These are phyloP conservation scores for Vigna nakashimae DNA, from an alignment of 306 rosid species.

Conservation along the genomic window DNA sequence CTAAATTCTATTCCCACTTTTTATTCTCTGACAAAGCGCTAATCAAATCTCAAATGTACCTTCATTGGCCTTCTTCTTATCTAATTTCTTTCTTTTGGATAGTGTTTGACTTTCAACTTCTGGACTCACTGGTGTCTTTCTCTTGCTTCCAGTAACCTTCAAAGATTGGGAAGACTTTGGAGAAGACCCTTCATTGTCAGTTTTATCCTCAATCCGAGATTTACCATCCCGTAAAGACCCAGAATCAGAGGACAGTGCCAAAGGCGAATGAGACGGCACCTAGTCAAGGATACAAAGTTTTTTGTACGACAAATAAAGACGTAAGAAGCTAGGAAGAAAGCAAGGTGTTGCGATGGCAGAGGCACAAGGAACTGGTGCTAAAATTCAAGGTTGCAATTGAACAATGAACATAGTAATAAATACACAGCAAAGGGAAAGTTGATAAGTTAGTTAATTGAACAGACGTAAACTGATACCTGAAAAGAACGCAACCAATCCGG, in stretches of 20 bases:
- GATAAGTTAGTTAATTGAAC: slow-evolving; percentile 21
- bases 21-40: neutral
- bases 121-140: slow-evolving; percentile 44
- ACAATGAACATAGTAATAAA: neutral
- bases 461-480: slow-evolving; percentile 53
- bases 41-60: slow-evolving; percentile 53
- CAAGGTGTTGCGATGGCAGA: neutral
- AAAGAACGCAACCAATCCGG: slow-evolving; percentile 92
- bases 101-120: slow-evolving; percentile 44
- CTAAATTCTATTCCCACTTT: too few relatives aligned
- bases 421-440: neutral
- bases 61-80: slow-evolving; percentile 44
- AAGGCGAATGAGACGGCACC: slow-evolving; percentile 62
- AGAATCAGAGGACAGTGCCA: slow-evolving; percentile 71
- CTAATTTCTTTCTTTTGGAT: slow-evolving; percentile 50
- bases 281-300: slow-evolving; percentile 43
- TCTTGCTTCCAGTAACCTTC: slow-evolving; percentile 44
- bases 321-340: neutral
- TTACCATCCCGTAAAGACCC: slow-evolving; percentile 50
- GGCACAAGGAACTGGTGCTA: neutral
- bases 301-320: slow-evolving; percentile 14
- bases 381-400: neutral
- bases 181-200: slow-evolving; percentile 51
- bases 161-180: slow-evolving; percentile 44
- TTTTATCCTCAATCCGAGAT: slow-evolving; percentile 44